phyloP scores from a whole-genome alignment of 2,329 filamentous ascomycete genomes.

The Paraphaeosphaeria minitans region DNA sequence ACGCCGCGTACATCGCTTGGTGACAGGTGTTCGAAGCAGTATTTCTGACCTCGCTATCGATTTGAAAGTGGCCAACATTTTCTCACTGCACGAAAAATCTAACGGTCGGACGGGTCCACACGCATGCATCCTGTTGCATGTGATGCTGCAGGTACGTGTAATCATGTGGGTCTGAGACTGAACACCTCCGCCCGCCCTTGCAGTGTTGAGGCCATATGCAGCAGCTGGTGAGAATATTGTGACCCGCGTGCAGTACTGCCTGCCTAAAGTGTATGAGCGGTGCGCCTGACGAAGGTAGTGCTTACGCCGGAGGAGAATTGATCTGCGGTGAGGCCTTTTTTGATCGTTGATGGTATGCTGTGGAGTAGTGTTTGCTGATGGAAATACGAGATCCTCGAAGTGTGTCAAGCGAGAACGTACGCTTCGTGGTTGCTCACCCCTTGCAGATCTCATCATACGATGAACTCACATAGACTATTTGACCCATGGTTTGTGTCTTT shows the following conservation, averaged over 20 bases:
- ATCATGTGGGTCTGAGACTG: neutral
- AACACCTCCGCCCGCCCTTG: no score
- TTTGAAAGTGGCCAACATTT: neutral
- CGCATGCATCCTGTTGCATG: neutral
- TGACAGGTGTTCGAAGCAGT: neutral
- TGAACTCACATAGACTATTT: no score
- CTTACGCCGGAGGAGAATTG: neutral
- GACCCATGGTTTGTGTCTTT: no score
- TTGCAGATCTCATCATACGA: no score
- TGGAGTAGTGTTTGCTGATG: neutral
- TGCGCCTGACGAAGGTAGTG: neutral
- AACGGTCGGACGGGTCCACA: neutral
- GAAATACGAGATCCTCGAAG: neutral
- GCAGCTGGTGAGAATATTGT: neutral
- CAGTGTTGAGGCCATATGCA: neutral
- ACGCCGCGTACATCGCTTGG: neutral
- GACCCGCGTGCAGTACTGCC: neutral
- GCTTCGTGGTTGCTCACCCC: no score
- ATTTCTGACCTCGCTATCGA: neutral
- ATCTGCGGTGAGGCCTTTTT: neutral
- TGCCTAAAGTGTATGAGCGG: neutral
- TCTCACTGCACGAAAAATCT: neutral
- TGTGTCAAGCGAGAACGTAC: no score
- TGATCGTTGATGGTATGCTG: neutral
- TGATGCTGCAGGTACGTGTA: neutral